Evolutionary conservation across 495 filamentous ascomycete genomes (phyloP), one percentile per base, ranked within the genome.

Genomic region (Aspergillus bertholletiae): DNA sequence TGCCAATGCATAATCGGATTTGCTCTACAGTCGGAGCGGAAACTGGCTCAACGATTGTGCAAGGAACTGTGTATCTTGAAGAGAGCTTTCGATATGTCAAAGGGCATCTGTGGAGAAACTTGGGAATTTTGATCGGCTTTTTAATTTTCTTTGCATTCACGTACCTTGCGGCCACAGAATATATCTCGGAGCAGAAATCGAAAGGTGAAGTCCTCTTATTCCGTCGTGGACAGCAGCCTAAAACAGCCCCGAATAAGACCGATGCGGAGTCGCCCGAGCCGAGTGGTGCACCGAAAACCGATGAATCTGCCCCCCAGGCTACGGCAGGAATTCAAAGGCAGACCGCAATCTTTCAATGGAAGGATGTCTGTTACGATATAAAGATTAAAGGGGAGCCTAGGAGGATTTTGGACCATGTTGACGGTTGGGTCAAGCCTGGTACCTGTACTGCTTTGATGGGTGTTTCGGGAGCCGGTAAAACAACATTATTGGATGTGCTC

Each of bases 401-500:
- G 30, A 70, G 73, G n/a, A 69, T 88, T 17, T 70, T 85, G 1
- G 71, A 81, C 22, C 66, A 83, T 54, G 79, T 88, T 7, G 73
- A 80, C 54, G 87, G 87, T 26, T 88, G 78, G 69, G 81, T 88
- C 6, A 80, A 80, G 55, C 87, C 86, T 9, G 86, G 86, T 0
- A 83, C 78, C 18, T 71, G 88, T 28, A 86, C 84, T 6, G 86
- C 76, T 17, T 73, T 84, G 58, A 90, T 87, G 77, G 69, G 74
- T 34, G 79, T 73, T 11, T 77, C 72, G 1, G 83, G 81, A 21
- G 82, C 82, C 17, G 83, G 84, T 1, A 87, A 86, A 60, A 85
- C 83, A 6, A 84, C 80, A 3, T 69, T 84, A 8, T 66, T 87
- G 1, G 76, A 85, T 60, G 74, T 77, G 2, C 62, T 86, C 3